Percentiles rank a stretch among this genome's conserved stretches.
phyloP scores from a whole-genome alignment of 257 asterid genomes.

The Forsythia suspensa region DNA sequence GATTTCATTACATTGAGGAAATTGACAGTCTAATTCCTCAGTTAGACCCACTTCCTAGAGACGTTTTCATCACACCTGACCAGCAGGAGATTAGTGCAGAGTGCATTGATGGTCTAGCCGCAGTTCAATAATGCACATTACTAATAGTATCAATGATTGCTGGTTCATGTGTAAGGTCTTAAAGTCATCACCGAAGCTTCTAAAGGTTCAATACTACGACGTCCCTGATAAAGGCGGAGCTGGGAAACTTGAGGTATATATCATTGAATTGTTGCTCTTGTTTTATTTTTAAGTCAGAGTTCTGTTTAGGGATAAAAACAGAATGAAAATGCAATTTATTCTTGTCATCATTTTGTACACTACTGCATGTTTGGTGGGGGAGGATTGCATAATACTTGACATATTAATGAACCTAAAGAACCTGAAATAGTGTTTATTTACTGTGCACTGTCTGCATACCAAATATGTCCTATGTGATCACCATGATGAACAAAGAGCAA shows the following conservation, averaged over 20 bases:
- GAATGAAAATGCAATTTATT: not conserved
- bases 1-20: conserved; percentile 37
- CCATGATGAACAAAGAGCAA: too few species aligned
- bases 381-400: too few species aligned
- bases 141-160: conserved; percentile 45
- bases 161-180: conserved; percentile 65
- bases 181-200: conserved; percentile 18
- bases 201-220: conserved; percentile 54
- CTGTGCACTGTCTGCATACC: too few species aligned
- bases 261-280: not conserved
- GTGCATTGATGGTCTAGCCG: conserved; percentile 38
- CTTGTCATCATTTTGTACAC: not conserved
- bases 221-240: conserved; percentile 30
- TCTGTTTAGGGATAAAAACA: too few species aligned
- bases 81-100: conserved; percentile 36
- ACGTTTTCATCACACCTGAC: conserved; percentile 48
- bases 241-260: conserved; percentile 52
- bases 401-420: too few species aligned
- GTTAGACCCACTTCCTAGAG: conserved; percentile 32
- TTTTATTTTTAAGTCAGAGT: conserved; percentile 3
- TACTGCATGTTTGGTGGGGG: not conserved
- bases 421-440: too few species aligned
- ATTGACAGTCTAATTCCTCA: conserved; percentile 35
- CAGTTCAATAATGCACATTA: conserved; percentile 24
- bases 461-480: too few species aligned